These are phyloP conservation scores for Termitomyces sp. DNA, from an alignment of 768 basidiomycete genomes.

Conservation along the genomic window DNA sequence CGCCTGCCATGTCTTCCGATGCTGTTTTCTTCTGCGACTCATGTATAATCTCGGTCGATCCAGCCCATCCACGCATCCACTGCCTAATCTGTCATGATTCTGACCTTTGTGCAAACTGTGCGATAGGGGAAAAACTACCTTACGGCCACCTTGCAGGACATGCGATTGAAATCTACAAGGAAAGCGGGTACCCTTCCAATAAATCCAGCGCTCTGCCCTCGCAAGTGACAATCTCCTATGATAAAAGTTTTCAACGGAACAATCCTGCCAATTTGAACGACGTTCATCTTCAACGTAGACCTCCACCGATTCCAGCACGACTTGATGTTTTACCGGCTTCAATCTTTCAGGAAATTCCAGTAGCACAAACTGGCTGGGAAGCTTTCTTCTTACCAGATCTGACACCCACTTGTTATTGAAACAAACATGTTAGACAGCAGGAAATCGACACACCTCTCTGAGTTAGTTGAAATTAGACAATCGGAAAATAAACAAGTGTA, in stretches of 20 bases:
- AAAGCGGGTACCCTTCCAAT: slow-evolving; percentile 2
- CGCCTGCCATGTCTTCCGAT: not conserved
- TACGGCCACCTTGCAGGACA: slow-evolving; percentile 4
- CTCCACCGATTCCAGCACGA: not conserved
- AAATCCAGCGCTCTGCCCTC: slow-evolving; percentile 1
- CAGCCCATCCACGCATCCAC: slow-evolving; percentile 5
- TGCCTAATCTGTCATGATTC: slow-evolving; percentile 7
- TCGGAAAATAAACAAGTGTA: too few relatives aligned
- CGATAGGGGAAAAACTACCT: slow-evolving; percentile 5
- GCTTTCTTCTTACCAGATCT: slow-evolving; percentile 8
- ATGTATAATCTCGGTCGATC: not conserved
- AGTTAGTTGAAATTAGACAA: too few relatives aligned
- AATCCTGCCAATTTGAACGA: not conserved
- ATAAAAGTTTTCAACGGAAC: not conserved
- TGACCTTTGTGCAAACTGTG: slow-evolving; percentile 11
- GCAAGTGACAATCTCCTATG: not conserved
- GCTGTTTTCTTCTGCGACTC: slow-evolving; percentile 5
- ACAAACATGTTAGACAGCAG: too few relatives aligned
- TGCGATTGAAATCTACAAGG: slow-evolving; percentile 4
- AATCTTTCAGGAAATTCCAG: not conserved
- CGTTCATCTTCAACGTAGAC: not conserved
- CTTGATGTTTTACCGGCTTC: not conserved
- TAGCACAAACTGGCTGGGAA: slow-evolving; percentile 4
- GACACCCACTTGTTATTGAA: slow-evolving; percentile 10
- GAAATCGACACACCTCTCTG: too few relatives aligned